Percentiles rank a stretch among this genome's conserved stretches.
Evolutionary conservation across 768 basidiomycete genomes (phyloP).

Genomic region (Lentinula detonsa): DNA sequence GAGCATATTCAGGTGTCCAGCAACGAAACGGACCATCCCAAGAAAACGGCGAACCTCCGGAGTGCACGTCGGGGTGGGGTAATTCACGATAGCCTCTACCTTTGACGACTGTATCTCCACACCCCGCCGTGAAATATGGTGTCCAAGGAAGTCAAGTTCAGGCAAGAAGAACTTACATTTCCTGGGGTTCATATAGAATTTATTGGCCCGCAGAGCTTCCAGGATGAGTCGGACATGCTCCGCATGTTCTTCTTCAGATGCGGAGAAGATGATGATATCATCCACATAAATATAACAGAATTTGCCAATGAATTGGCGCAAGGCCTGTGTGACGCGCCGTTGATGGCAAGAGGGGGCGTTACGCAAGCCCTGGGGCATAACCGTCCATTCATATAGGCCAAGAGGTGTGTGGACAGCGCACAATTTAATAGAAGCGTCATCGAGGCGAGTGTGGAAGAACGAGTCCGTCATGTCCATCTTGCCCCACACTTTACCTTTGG

Average conservation of each 20-base stretch:
- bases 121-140: constrained; percentile 16
- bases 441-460: constrained; percentile 17
- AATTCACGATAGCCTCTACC: constrained; percentile 14
- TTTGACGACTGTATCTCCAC: constrained; percentile 15
- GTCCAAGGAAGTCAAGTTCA: constrained; percentile 14
- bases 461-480: not conserved
- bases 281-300: constrained; percentile 27
- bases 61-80: constrained; percentile 11
- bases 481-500: not conserved
- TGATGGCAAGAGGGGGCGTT: constrained; percentile 22
- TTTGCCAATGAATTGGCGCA: constrained; percentile 14
- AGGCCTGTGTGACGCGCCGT: constrained; percentile 19
- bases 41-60: constrained; percentile 15
- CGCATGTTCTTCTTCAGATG: constrained; percentile 17
- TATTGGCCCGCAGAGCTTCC: not conserved
- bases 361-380: constrained; percentile 26
- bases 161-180: constrained; percentile 14
- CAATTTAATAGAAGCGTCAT: constrained; percentile 18
- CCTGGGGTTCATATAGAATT: constrained; percentile 16
- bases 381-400: constrained; percentile 28
- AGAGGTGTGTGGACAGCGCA: constrained; percentile 29
- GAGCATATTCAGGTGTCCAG: constrained; percentile 6
- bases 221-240: constrained; percentile 12
- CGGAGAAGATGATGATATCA: constrained; percentile 27
- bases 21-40: constrained; percentile 16